Percentiles rank a stretch among this genome's conserved stretches.
Conservation (phyloP, 2,329 filamentous ascomycete genomes). For the Annulohypoxylon truncatum region DNA sequence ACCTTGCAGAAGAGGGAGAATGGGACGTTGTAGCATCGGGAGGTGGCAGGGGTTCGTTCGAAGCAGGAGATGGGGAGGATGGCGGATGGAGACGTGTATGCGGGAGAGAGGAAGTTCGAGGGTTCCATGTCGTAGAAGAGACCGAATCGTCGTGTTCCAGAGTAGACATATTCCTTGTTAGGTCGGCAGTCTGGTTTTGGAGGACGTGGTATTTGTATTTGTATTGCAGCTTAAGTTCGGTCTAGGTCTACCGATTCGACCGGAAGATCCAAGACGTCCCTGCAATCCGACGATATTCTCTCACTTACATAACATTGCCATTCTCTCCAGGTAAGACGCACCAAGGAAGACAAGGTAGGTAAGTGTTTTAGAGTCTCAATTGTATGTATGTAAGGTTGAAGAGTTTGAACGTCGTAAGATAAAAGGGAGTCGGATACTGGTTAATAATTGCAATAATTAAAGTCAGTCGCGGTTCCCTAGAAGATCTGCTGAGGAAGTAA, state of each 20-base stretch:
- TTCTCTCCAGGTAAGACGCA: not conserved
- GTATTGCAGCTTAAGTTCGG: slow-evolving; percentile 15
- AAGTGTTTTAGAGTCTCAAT: not conserved
- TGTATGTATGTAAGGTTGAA: not conserved
- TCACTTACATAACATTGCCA: slow-evolving; percentile 25
- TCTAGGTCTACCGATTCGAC: slow-evolving; percentile 12
- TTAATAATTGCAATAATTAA: slow-evolving; percentile 4
- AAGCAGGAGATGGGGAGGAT: slow-evolving; percentile 39
- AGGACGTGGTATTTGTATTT: not conserved
- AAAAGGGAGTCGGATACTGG: slow-evolving; percentile 13
- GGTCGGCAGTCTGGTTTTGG: not conserved
- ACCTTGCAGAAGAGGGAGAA: slow-evolving; percentile 34
- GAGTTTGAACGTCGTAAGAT: not conserved
- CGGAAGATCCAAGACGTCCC: slow-evolving; percentile 21
- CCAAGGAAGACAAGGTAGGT: not conserved
- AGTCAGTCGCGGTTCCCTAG: slow-evolving; percentile 14
- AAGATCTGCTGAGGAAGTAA: slow-evolving; percentile 6
- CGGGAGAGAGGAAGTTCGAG: slow-evolving; percentile 44
- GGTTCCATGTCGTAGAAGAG: slow-evolving; percentile 52
- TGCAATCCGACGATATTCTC: slow-evolving; percentile 10
- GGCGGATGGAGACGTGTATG: slow-evolving; percentile 41
- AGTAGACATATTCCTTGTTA: slow-evolving; percentile 41
- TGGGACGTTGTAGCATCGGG: slow-evolving; percentile 43
- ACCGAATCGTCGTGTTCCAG: slow-evolving; percentile 49
- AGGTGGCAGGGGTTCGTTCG: slow-evolving; percentile 44